Percentiles rank a stretch among this genome's conserved stretches.
These are phyloP conservation scores for Excoecaria cochinchinensis DNA, from an alignment of 345 rosid species.

Conservation along the genomic window DNA sequence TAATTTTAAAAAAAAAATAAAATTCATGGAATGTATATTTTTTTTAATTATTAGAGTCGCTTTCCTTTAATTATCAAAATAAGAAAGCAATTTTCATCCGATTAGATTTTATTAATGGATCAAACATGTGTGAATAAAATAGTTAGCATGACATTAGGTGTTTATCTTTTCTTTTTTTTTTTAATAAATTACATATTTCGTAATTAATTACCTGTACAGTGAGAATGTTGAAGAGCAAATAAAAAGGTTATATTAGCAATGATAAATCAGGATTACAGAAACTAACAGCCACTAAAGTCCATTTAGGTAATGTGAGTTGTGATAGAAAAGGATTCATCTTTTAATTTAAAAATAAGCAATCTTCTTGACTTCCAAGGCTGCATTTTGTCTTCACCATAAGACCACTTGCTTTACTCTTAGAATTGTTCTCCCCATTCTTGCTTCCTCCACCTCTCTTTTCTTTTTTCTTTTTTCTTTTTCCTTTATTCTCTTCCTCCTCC, in stretches of 20 bases:
- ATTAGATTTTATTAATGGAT: too few species aligned
- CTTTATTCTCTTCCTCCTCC: background rate
- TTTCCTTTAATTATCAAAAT: too few species aligned
- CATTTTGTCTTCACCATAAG: conserved; percentile 30
- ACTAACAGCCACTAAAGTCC: conserved; percentile 18
- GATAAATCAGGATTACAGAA: conserved; percentile 1
- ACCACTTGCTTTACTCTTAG: conserved; percentile 8
- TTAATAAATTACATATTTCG: too few species aligned
- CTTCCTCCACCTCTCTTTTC: conserved; percentile 4
- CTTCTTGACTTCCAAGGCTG: conserved; percentile 33
- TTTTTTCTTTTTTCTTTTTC: too few species aligned
- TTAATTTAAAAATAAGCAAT: background rate
- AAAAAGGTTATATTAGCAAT: background rate
- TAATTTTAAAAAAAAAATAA: too few species aligned
- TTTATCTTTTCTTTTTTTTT: too few species aligned
- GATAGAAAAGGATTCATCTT: background rate
- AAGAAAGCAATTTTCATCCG: too few species aligned
- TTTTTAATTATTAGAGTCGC: too few species aligned
- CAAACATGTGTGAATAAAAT: too few species aligned
- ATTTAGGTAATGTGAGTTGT: background rate
- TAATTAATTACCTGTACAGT: too few species aligned
- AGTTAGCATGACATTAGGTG: too few species aligned
- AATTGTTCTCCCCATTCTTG: conserved; percentile 14
- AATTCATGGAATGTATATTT: too few species aligned
- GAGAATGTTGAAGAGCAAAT: background rate